These are phyloP conservation scores for Xylaria sp. DNA, from an alignment of 2,329 filamentous ascomycete species.

Conservation along the genomic window DNA sequence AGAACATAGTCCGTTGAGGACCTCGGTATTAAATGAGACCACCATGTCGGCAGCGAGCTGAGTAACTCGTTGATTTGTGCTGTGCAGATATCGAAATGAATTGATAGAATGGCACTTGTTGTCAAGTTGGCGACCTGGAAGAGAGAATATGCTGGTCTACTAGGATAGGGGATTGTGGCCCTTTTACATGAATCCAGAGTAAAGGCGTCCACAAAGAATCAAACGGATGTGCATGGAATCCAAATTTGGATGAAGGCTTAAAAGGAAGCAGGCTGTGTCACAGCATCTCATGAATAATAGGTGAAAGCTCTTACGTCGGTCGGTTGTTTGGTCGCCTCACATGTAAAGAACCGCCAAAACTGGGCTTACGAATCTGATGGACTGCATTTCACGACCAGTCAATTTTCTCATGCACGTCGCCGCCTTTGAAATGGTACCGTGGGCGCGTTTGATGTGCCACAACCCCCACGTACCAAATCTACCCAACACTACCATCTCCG, in stretches of 20 bases:
- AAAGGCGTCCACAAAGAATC: background rate
- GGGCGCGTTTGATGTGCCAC: background rate
- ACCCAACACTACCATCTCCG: background rate
- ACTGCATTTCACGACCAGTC: background rate
- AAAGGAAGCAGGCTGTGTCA: background rate
- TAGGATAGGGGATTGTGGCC: background rate
- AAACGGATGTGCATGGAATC: background rate
- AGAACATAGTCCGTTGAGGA: conserved; percentile 43
- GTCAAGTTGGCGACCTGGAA: background rate
- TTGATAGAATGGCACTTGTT: background rate
- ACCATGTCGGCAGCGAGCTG: conserved; percentile 36
- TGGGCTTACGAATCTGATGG: background rate
- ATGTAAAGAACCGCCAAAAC: background rate
- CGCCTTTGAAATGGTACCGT: background rate
- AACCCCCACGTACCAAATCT: background rate
- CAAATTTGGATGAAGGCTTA: background rate
- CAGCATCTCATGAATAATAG: background rate
- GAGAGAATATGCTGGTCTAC: background rate
- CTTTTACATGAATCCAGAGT: background rate
- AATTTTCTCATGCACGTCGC: background rate
- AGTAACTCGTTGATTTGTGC: background rate
- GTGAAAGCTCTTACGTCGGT: background rate
- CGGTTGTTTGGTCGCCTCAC: background rate
- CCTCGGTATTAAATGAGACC: conserved; percentile 40
- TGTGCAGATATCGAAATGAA: background rate